Evolutionary conservation across 164 flowering plant species (phyloP), one percentile per base, ranked within the genome.

Genomic region (Berberis thunbergii): DNA sequence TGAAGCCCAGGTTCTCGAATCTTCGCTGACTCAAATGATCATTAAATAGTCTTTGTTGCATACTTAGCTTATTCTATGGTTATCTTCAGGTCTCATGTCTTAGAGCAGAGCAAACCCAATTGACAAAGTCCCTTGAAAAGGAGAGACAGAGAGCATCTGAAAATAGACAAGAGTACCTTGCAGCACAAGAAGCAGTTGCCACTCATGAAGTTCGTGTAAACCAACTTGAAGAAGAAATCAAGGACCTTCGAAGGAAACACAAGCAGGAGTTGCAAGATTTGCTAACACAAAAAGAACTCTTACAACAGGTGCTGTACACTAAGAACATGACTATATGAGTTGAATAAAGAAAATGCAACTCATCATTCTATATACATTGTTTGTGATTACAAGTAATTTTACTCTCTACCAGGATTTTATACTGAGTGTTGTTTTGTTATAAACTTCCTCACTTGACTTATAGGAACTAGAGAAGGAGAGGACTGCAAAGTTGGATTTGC

Each of bases 91-190:
- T 91, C 70, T 89, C 99, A 70, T 91, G 99, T 74, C 91, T 95
- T 61, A 82, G 99, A 79, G 78, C 99, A 44, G 99, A 95, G 73
- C 96, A 89, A 77, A 82, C 92, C 49, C 99, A 95, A 68, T 64
- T 91, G 65, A 83, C 83, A 67, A 79, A 81, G 76, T 85, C 97
- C 52, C 87, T 91, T 67, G 99, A 91, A 64, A 95, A 95, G 77
- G 99, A 95, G 74, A 88, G 99, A 63, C 97, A 95, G 69, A 82
- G 94, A 70, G 98, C 99, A 59, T 87, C 94, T 76, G 99, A 95
- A 79, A 84, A 78, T 70, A 81, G 97, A 73, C 99, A 95, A 70
- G 99, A 95, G 62, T 91, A 83, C 74, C 91, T 95, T 69, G 94
- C 91, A 53, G 82, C 86, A 68, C 86, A 87, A 75, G 99, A 95